Percentiles rank a stretch among this genome's conserved stretches.
These are phyloP conservation scores for Leishmania tarentolae DNA, from an alignment of 208 protist species.

Conservation along the genomic window DNA sequence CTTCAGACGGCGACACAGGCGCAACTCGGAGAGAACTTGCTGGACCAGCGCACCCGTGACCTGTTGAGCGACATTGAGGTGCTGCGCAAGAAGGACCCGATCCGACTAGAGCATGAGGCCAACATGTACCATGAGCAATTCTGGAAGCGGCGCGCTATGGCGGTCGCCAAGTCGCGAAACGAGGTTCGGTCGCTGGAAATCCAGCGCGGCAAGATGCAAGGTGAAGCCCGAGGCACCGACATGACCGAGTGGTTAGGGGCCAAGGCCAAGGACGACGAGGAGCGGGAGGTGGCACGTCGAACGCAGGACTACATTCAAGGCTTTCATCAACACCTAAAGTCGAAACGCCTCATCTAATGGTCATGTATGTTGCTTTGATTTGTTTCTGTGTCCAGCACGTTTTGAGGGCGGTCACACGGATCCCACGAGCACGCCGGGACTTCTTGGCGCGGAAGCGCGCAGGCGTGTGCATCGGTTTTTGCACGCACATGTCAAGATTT, in stretches of 20 bases:
- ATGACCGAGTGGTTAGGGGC: constrained; percentile 91
- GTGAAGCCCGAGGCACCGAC: constrained; percentile 79
- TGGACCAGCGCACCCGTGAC: constrained; percentile 85
- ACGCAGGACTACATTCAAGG: constrained; percentile 92
- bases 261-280: constrained; percentile 89
- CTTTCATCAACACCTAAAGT: constrained; percentile 90
- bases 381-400: not conserved
- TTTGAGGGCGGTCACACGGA: not conserved
- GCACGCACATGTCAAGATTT: not conserved
- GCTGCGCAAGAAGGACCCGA: constrained; percentile 82
- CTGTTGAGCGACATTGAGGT: constrained; percentile 84
- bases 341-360: constrained; percentile 80
- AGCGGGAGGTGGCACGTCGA: constrained; percentile 81
- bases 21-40: constrained; percentile 85
- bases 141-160: constrained; percentile 82
- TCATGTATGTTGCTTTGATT: not conserved
- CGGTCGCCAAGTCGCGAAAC: constrained; percentile 50
- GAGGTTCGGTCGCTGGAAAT: constrained; percentile 73
- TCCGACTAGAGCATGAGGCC: constrained; percentile 86
- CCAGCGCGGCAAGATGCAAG: constrained; percentile 69
- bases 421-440: not conserved
- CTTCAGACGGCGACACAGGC: constrained; percentile 76
- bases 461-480: not conserved
- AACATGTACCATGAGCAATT: constrained; percentile 90
- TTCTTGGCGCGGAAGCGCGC: not conserved